These are phyloP conservation scores for Clarireedia hainanense DNA, from an alignment of 2,329 filamentous ascomycete species.

Conservation along the genomic window DNA sequence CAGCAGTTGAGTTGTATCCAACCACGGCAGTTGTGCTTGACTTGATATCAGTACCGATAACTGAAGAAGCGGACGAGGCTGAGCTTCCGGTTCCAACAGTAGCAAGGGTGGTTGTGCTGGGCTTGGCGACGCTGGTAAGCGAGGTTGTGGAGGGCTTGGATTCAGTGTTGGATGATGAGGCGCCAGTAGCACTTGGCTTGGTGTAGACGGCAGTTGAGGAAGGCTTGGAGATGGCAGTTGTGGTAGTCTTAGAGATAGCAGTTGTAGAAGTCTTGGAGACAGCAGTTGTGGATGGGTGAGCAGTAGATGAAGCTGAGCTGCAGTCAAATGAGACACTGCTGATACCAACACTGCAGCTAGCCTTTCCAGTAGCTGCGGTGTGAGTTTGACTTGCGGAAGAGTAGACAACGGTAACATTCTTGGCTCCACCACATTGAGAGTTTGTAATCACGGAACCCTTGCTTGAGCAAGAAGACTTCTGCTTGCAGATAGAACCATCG, in stretches of 20 bases:
- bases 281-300: constrained; percentile 12
- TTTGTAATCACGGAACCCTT: constrained; percentile 68
- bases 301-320: constrained; percentile 27
- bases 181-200: neutral
- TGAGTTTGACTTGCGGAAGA: constrained; percentile 32
- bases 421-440: constrained; percentile 87
- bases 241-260: constrained; percentile 2
- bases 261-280: neutral
- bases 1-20: neutral
- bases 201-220: neutral
- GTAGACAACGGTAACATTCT: constrained; percentile 65
- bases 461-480: constrained; percentile 59
- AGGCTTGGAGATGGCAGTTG: constrained; percentile 7
- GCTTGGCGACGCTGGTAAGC: neutral
- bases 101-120: neutral
- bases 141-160: neutral
- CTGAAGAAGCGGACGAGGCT: neutral
- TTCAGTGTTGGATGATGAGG: neutral
- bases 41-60: constrained; percentile 1
- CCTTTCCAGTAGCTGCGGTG: constrained; percentile 45
- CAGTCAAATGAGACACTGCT: constrained; percentile 74
- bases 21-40: neutral
- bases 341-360: constrained; percentile 62
- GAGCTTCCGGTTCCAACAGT: neutral
- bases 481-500: constrained; percentile 75